Evolutionary conservation across 1,139 yeast genomes (phyloP).

Genomic region (Lodderomyces elongisporus): DNA sequence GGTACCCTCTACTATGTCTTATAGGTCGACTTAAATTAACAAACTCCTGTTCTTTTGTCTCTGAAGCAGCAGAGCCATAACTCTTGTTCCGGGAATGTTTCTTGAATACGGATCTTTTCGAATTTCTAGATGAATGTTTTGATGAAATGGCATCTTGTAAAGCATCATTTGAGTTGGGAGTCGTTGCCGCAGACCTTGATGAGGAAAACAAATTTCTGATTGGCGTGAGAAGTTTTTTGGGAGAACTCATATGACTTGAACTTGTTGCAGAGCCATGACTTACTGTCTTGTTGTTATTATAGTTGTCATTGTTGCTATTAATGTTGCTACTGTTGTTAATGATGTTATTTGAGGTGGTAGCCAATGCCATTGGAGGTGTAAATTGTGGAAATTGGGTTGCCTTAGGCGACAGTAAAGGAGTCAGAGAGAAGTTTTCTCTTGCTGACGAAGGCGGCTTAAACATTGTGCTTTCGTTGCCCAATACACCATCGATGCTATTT

Average conservation of each 20-base stretch:
- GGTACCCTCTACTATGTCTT: no score
- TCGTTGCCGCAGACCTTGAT: conserved; percentile 7
- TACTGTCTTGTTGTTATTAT: no score
- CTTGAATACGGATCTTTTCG: conserved; percentile 4
- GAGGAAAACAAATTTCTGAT: conserved; percentile 36
- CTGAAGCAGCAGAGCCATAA: conserved; percentile 3
- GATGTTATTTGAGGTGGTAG: conserved; percentile 11
- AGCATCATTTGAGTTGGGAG: conserved; percentile 13
- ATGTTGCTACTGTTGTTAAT: no score
- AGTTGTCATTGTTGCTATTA: no score
- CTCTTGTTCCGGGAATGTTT: conserved; percentile 8
- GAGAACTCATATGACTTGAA: conserved; percentile 36
- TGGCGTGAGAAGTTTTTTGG: conserved; percentile 41
- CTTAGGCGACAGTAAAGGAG: conserved; percentile 22
- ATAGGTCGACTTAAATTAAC: no score
- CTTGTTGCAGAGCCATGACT: no score
- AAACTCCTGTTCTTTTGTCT: no score
- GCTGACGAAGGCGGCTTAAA: no score
- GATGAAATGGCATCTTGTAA: conserved; percentile 3
- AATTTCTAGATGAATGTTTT: conserved; percentile 7
- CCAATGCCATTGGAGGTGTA: conserved; percentile 20
- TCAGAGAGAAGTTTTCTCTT: no score
- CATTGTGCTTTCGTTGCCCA: no score
- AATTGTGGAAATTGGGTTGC: conserved; percentile 19
- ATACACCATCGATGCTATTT: no score